Conservation (phyloP, 2,329 filamentous ascomycete genomes). For the Trichothecium sympodiale region DNA sequence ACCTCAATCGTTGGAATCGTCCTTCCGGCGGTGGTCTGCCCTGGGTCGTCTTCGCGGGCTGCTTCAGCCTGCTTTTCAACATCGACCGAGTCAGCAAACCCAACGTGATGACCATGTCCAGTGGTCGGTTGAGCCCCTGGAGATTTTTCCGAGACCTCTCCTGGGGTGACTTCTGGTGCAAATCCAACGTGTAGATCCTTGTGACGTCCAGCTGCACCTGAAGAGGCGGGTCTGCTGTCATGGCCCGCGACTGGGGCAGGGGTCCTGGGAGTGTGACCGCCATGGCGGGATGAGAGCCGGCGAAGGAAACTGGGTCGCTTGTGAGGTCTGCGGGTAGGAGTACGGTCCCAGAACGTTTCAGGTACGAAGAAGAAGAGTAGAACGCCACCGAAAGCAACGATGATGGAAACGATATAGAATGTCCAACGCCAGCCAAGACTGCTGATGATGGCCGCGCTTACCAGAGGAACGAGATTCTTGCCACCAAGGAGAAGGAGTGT, state of each 20-base stretch:
- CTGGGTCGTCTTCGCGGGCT: neutral
- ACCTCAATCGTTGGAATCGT: neutral
- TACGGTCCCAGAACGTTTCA: conserved; percentile 91
- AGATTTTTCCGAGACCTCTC: no score
- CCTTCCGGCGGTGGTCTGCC: neutral
- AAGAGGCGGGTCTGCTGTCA: conserved; percentile 8
- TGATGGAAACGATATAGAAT: conserved; percentile 78
- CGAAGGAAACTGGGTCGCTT: conserved; percentile 35
- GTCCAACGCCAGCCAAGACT: conserved; percentile 78
- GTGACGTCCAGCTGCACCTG: conserved; percentile 10
- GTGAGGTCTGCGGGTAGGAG: conserved; percentile 38
- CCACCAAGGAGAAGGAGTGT: conserved; percentile 79
- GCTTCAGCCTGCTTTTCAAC: conserved; percentile 4
- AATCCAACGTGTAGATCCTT: conserved; percentile 21
- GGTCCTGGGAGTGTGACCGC: conserved; percentile 8
- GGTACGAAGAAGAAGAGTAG: conserved; percentile 85
- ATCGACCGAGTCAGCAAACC: conserved; percentile 32
- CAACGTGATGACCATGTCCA: conserved; percentile 36
- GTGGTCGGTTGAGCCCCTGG: conserved; percentile 9
- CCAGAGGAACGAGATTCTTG: conserved; percentile 81
- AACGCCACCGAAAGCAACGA: conserved; percentile 59
- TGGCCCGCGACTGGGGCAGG: conserved; percentile 4
- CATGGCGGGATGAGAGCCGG: conserved; percentile 32
- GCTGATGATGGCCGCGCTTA: conserved; percentile 77
- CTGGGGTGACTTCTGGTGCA: conserved; percentile 7